Percentiles rank a stretch among this genome's conserved stretches.
phyloP scores from a whole-genome alignment of 2,329 filamentous ascomycete genomes.

The Fusarium piperis region DNA sequence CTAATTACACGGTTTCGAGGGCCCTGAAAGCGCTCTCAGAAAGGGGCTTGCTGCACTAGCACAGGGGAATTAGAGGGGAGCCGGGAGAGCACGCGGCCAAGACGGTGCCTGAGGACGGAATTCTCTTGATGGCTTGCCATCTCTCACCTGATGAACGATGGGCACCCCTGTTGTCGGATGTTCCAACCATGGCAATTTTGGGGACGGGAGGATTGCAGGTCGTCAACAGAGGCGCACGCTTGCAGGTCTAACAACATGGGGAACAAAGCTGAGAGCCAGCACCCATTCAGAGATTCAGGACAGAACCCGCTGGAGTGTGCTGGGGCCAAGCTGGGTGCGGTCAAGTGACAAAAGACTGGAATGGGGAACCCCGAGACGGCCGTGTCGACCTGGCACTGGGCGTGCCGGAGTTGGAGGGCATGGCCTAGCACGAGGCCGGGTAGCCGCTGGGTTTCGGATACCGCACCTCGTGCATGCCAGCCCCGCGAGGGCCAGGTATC shows the following conservation, averaged over 20 bases:
- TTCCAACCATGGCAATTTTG: conserved; percentile 31
- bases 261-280: not conserved
- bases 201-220: not conserved
- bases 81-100: conserved; percentile 27
- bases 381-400: conserved; percentile 37
- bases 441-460: conserved; percentile 38
- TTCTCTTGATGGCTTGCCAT: conserved; percentile 16
- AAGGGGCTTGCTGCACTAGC: conserved; percentile 39
- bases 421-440: conserved; percentile 20
- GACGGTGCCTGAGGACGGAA: conserved; percentile 37
- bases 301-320: conserved; percentile 17
- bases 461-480: conserved; percentile 12
- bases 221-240: conserved; percentile 23
- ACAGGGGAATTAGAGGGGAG: conserved; percentile 32
- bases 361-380: conserved; percentile 36
- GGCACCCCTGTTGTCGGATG: conserved; percentile 32
- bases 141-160: conserved; percentile 39
- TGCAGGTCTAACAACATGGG: not conserved
- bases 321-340: conserved; percentile 29
- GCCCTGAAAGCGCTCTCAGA: conserved; percentile 27
- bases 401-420: conserved; percentile 18
- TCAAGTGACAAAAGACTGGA: conserved; percentile 42
- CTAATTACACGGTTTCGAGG: conserved; percentile 31
- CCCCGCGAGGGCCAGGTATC: conserved; percentile 30
- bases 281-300: not conserved